These are phyloP conservation scores for Thinopyrum elongatum DNA, from an alignment of 176 grass and related monocot species.

Conservation along the genomic window DNA sequence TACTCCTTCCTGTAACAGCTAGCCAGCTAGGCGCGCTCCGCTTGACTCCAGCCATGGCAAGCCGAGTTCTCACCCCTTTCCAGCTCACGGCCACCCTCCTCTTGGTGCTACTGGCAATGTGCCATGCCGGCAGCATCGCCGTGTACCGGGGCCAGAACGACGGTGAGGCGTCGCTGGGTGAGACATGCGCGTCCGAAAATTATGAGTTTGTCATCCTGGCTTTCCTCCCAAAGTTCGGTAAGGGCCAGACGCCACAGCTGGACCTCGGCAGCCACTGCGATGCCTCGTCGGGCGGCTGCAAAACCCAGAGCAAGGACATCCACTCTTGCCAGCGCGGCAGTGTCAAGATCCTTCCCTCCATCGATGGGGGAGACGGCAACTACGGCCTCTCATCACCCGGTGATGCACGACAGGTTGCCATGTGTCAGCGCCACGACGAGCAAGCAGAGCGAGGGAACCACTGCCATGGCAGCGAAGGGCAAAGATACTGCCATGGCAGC, in stretches of 20 bases:
- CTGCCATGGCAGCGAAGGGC: too few species aligned
- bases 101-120: slow-evolving; percentile 5
- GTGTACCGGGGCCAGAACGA: slow-evolving; percentile 67
- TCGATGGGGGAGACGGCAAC: slow-evolving; percentile 53
- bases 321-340: slow-evolving; percentile 45
- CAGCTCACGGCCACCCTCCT: slow-evolving; percentile 5
- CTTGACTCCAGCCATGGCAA: slow-evolving; percentile 15
- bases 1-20: neutral
- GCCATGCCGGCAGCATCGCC: slow-evolving; percentile 53
- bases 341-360: slow-evolving; percentile 72
- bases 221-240: slow-evolving; percentile 62
- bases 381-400: slow-evolving; percentile 45
- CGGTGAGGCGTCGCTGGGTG: slow-evolving; percentile 41
- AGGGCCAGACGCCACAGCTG: slow-evolving; percentile 55
- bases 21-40: neutral
- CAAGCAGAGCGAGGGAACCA: too few species aligned
- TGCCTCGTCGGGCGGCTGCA: slow-evolving; percentile 43
- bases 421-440: neutral
- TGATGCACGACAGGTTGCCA: slow-evolving; percentile 44
- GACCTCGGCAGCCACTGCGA: slow-evolving; percentile 67
- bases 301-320: slow-evolving; percentile 46
- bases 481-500: too few species aligned
- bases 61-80: neutral
- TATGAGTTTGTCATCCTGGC: slow-evolving; percentile 62
- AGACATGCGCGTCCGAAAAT: slow-evolving; percentile 47